A percentile compares a stretch with the other conserved stretches of the same genome.
phyloP scores from a whole-genome alignment of 805 yeast species.

The Cyberlindnera lachancei region DNA sequence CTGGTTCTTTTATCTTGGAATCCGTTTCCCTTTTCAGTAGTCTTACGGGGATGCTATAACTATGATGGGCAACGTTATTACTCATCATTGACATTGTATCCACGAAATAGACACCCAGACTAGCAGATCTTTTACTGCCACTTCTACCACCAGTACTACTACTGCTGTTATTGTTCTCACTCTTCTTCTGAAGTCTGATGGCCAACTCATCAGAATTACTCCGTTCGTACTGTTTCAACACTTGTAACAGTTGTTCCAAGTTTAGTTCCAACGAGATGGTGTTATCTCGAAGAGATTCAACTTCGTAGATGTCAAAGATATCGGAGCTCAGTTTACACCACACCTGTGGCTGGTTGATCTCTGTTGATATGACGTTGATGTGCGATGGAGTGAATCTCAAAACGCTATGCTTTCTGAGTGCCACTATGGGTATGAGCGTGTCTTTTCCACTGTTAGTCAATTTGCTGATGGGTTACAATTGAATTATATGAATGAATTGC shows the following conservation, averaged over 20 bases:
- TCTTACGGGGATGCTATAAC: slow-evolving; percentile 66
- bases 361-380: slow-evolving; percentile 44
- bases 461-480: too few species aligned
- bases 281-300: slow-evolving; percentile 43
- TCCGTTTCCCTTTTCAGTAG: slow-evolving; percentile 49
- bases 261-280: slow-evolving; percentile 54
- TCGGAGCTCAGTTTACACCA: slow-evolving; percentile 51
- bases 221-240: slow-evolving; percentile 47
- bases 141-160: background rate
- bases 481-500: too few species aligned
- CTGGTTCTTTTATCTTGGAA: slow-evolving; percentile 54
- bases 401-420: slow-evolving; percentile 47
- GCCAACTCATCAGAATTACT: slow-evolving; percentile 44
- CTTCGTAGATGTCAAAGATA: slow-evolving; percentile 24
- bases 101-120: slow-evolving; percentile 47
- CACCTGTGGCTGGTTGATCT: slow-evolving; percentile 53
- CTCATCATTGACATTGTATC: slow-evolving; percentile 35
- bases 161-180: slow-evolving; percentile 14
- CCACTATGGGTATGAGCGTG: slow-evolving; percentile 42
- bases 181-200: slow-evolving; percentile 39
- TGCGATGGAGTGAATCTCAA: slow-evolving; percentile 45
- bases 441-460: slow-evolving; percentile 18
- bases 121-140: slow-evolving; percentile 34
- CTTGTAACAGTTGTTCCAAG: slow-evolving; percentile 51
- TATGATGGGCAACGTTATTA: slow-evolving; percentile 47